These are phyloP conservation scores for Senecio squalidus DNA, from an alignment of 140 eudicot species.

Conservation along the genomic window DNA sequence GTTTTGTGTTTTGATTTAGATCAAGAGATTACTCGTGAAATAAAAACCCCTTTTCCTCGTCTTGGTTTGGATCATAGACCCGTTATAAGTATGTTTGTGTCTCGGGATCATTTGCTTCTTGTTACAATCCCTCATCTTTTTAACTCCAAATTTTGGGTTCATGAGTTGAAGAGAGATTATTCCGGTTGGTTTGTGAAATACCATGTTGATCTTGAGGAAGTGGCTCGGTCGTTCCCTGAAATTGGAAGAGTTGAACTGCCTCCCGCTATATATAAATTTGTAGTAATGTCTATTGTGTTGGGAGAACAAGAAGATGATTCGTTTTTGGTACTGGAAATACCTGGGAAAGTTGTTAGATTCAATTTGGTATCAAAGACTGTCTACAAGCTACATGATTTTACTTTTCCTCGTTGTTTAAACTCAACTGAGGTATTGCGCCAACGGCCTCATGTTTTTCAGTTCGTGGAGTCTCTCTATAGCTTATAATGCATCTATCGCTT, in stretches of 20 bases:
- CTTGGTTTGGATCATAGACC: not conserved
- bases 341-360: constrained; percentile 5
- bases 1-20: constrained; percentile 1
- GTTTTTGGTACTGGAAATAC: constrained; percentile 13
- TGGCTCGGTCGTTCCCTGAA: constrained; percentile 1
- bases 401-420: not conserved
- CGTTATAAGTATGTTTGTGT: not conserved
- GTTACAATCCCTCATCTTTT: not conserved
- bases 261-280: not conserved
- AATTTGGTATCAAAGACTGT: constrained; percentile 3
- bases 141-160: constrained; percentile 10
- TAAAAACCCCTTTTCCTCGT: not conserved
- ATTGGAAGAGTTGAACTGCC: not conserved
- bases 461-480: constrained; percentile 9
- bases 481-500: not conserved
- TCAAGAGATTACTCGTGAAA: not conserved
- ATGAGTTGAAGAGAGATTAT: constrained; percentile 30
- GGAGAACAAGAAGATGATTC: constrained; percentile 15
- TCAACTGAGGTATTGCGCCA: not conserved
- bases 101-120: constrained; percentile 30
- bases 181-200: constrained; percentile 33
- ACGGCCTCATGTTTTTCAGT: not conserved
- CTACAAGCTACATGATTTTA: constrained; percentile 6
- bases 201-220: constrained; percentile 12
- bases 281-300: constrained; percentile 2